Evolutionary conservation across 208 protist species (phyloP), one percentile per base, ranked within the genome.

Genomic region (Wallacemonas sp.): DNA sequence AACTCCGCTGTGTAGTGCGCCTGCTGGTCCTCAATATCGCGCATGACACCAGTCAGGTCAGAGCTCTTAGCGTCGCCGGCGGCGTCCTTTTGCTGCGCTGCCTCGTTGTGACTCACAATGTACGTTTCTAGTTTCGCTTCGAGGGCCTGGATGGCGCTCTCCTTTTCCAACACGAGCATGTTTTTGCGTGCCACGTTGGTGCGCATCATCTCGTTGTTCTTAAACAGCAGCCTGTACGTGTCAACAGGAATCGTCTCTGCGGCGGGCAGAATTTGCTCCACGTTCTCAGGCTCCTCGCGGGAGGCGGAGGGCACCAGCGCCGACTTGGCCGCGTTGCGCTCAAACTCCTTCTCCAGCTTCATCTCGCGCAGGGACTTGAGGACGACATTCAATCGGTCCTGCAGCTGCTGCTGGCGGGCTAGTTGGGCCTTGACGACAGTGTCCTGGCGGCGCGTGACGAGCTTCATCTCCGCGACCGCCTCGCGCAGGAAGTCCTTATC

Each of bases 141-240:
- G 33, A 94, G 72, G 19, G 89, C 77, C 50, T 94, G 73, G 66
- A 97, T 77, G 9, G 78, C 83, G 44, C 73, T 79, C 63, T 94
- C 89, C 78, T 94, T 94, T 72, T 97, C 91, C 17, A 94, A 68
- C 57, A 93, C 85, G 29, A 97, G 68, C 84, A 97, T 93, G 64
- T 94, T 90, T 76, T 95, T 97, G 46, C 89, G 88, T 15, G 81
- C 81, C 48, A 94, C 79, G 54, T 70, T 91, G 17, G 75, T 83
- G 52, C 78, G 70, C 81, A 94, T 85, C 78, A 86, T 81, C 59
- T 93, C 85, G 33, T 91, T 89, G 73, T 93, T 89, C 71, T 92
- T 89, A 64, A 84, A 85, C 12, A 97, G 72, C 12, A 97, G 84
- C 13, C 85, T 84, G 69, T 91, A 92, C 8, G 89, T 92, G 63